Conservation (phyloP, 2,329 filamentous ascomycete species). For the Fusarium sterilihyphosum region DNA sequence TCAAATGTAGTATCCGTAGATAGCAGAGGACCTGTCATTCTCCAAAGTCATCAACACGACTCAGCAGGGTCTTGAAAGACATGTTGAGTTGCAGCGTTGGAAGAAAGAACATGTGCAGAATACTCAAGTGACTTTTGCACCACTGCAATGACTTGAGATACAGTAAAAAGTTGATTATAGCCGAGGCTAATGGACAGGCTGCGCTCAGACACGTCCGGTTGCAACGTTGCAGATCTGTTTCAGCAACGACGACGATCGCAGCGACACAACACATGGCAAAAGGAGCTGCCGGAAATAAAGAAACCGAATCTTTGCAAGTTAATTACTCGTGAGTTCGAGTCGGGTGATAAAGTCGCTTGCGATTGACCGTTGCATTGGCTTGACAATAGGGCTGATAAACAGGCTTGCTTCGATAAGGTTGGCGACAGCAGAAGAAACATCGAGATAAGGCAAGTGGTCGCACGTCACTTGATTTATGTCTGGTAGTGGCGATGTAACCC, state of each 20-base stretch:
- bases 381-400: neutral
- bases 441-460: neutral
- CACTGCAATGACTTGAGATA: neutral
- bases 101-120: neutral
- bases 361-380: neutral
- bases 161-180: neutral
- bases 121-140: constrained; percentile 5
- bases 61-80: constrained; percentile 7
- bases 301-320: no score
- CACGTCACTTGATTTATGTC: constrained; percentile 5
- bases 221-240: constrained; percentile 21
- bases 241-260: neutral
- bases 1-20: no score
- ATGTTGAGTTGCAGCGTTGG: neutral
- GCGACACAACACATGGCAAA: neutral
- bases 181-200: neutral
- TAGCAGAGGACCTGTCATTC: neutral
- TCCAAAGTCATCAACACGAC: neutral
- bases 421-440: neutral
- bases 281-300: neutral
- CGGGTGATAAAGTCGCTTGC: constrained; percentile 6
- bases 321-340: neutral
- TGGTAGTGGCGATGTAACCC: neutral
- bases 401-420: neutral
- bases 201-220: neutral